Conservation (phyloP, 2,329 filamentous ascomycete genomes). For the Cyphellophora attinorum region DNA sequence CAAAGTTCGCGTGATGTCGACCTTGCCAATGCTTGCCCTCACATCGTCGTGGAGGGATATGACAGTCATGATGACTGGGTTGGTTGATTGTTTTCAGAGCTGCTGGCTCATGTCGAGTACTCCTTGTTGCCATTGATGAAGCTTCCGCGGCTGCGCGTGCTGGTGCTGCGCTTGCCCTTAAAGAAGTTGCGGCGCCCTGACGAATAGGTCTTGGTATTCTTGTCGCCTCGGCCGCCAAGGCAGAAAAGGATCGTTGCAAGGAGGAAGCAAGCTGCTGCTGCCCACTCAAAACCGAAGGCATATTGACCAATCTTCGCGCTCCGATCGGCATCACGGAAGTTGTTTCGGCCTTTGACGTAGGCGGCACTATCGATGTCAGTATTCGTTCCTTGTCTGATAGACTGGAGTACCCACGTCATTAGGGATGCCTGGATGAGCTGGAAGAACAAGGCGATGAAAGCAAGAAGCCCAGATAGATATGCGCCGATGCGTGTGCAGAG, state of each 20-base stretch:
- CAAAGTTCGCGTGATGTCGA: no score
- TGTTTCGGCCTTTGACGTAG: slow-evolving; percentile 47
- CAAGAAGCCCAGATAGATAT: slow-evolving; percentile 43
- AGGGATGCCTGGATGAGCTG: slow-evolving; percentile 47
- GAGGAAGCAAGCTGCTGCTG: slow-evolving; percentile 44
- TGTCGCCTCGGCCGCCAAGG: slow-evolving; percentile 26
- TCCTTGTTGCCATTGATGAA: slow-evolving; percentile 20
- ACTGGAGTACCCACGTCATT: slow-evolving; percentile 48
- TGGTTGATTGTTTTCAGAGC: no score
- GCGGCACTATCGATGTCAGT: slow-evolving; percentile 39
- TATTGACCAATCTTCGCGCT: slow-evolving; percentile 44
- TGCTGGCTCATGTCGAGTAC: slow-evolving; percentile 12
- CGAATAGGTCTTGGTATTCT: slow-evolving; percentile 1
- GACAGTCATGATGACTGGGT: no score
- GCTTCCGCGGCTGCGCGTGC: slow-evolving; percentile 19
- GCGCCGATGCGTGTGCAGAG: slow-evolving; percentile 43
- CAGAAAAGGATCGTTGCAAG: slow-evolving; percentile 50
- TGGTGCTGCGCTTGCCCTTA: slow-evolving; percentile 15
- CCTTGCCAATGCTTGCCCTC: no score
- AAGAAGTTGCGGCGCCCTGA: slow-evolving; percentile 10
- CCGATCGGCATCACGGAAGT: slow-evolving; percentile 42
- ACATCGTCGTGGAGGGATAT: no score
- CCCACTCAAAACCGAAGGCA: slow-evolving; percentile 55
- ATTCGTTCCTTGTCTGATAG: slow-evolving; percentile 1
- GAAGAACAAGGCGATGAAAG: slow-evolving; percentile 47